A percentile compares a stretch with the other conserved stretches of the same genome.
These are phyloP conservation scores for Flueggea neowawraea DNA, from an alignment of 441 rosid genomes.

Conservation along the genomic window DNA sequence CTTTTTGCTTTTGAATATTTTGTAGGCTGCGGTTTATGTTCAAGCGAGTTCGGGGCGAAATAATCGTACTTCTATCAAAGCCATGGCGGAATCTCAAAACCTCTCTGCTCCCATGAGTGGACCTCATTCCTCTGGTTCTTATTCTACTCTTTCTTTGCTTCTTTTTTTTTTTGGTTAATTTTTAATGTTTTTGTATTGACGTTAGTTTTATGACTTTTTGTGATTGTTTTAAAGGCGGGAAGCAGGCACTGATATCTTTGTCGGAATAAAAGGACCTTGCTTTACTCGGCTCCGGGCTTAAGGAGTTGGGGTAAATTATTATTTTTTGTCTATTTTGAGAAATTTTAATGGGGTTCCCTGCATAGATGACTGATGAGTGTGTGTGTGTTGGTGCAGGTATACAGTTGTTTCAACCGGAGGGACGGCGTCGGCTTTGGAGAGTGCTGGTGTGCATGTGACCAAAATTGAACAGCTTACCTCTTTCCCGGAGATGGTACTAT, in stretches of 20 bases:
- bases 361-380: not conserved
- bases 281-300: slow-evolving; percentile 64
- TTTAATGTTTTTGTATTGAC: not conserved
- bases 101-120: slow-evolving; percentile 23
- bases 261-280: slow-evolving; percentile 72
- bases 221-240: slow-evolving; percentile 34
- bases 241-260: slow-evolving; percentile 83
- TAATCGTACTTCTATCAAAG: slow-evolving; percentile 35
- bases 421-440: slow-evolving; percentile 79
- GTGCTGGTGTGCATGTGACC: slow-evolving; percentile 65
- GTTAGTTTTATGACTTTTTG: not conserved
- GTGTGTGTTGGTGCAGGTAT: slow-evolving; percentile 39
- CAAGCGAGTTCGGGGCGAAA: slow-evolving; percentile 25
- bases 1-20: not conserved
- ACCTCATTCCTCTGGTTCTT: slow-evolving; percentile 33
- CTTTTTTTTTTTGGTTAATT: not conserved
- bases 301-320: slow-evolving; percentile 59
- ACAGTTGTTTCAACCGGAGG: slow-evolving; percentile 93
- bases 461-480: slow-evolving; percentile 75
- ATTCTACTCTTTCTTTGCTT: slow-evolving; percentile 16
- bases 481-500: slow-evolving; percentile 81
- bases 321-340: not conserved
- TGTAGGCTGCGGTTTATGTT: slow-evolving; percentile 23
- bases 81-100: slow-evolving; percentile 64
- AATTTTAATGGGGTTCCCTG: not conserved